Conservation (phyloP, 805 yeast genomes). For the Candida morakotiae region DNA sequence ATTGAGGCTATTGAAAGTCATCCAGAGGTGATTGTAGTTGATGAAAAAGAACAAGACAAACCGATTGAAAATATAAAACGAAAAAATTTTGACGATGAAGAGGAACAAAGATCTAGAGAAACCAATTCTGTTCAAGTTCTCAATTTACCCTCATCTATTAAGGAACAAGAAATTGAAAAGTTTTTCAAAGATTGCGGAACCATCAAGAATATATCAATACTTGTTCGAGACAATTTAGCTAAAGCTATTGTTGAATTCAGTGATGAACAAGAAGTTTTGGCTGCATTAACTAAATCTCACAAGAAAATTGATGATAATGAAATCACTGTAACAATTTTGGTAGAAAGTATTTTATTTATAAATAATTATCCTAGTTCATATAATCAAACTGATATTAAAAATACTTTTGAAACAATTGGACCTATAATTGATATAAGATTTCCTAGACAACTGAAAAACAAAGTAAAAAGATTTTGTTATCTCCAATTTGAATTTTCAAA, state of each 20-base stretch:
- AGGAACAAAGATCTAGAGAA: slow-evolving; percentile 51
- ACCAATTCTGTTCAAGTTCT: slow-evolving; percentile 51
- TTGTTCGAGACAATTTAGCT: slow-evolving; percentile 10
- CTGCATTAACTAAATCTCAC: slow-evolving; percentile 58
- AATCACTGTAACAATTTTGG: slow-evolving; percentile 43
- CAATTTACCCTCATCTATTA: slow-evolving; percentile 38
- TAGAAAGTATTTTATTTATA: slow-evolving; percentile 60
- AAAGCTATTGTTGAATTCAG: slow-evolving; percentile 60
- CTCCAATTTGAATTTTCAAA: slow-evolving; percentile 48
- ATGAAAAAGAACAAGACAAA: background rate
- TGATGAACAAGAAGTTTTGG: slow-evolving; percentile 41
- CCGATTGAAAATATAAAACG: slow-evolving; percentile 3
- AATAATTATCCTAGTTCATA: slow-evolving; percentile 66
- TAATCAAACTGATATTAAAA: slow-evolving; percentile 33
- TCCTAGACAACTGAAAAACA: slow-evolving; percentile 53
- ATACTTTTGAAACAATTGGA: slow-evolving; percentile 39
- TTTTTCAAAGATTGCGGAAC: slow-evolving; percentile 63
- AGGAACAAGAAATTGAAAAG: slow-evolving; percentile 33
- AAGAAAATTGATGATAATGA: slow-evolving; percentile 42
- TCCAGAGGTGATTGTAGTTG: slow-evolving; percentile 6
- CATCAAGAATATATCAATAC: slow-evolving; percentile 32
- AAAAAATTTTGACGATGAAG: slow-evolving; percentile 9
- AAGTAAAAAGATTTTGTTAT: slow-evolving; percentile 69
- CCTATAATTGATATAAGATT: slow-evolving; percentile 49
- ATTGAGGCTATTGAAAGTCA: slow-evolving; percentile 4